Percentiles rank a stretch among this genome's conserved stretches.
Evolutionary conservation across 176 grass and related monocot species (phyloP).

Genomic region (Raddia guianensis): DNA sequence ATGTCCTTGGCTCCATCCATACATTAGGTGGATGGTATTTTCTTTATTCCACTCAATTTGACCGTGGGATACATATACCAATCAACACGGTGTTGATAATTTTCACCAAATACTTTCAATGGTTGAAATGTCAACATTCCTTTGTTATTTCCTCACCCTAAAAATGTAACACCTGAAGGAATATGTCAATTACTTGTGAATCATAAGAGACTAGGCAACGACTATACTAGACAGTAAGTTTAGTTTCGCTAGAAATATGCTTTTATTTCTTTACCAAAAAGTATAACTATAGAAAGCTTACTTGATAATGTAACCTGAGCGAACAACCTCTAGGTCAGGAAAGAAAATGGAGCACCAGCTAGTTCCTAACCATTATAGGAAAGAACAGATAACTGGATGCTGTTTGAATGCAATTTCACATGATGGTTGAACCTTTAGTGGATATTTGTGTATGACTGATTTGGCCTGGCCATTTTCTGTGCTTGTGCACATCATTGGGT

Average conservation of each 20-base stretch:
- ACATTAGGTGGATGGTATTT: conserved; percentile 25
- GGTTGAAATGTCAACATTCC: conserved; percentile 16
- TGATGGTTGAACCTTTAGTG: neutral
- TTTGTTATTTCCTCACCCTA: neutral
- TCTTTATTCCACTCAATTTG: conserved; percentile 19
- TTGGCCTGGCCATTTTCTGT: neutral
- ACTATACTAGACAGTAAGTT: neutral
- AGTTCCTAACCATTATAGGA: neutral
- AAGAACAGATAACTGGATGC: neutral
- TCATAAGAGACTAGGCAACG: neutral
- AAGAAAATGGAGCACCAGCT: conserved; percentile 11
- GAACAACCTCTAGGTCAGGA: conserved; percentile 10
- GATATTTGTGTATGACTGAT: conserved; percentile 8
- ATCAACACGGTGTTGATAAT: conserved; percentile 19
- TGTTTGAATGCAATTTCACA: conserved; percentile 1
- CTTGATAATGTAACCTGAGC: neutral
- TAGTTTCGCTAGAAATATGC: neutral
- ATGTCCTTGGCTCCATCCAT: conserved; percentile 35
- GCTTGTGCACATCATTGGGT: conserved; percentile 19
- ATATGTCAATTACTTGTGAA: conserved; percentile 10
- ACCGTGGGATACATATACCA: conserved; percentile 27
- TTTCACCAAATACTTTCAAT: conserved; percentile 19
- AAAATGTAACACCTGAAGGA: conserved; percentile 14
- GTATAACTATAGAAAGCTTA: conserved; percentile 15
- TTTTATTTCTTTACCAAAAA: conserved; percentile 12